A percentile compares a stretch with the other conserved stretches of the same genome.
Conservation (phyloP, 305 asterid genomes). For the Euphrasia arctica region DNA sequence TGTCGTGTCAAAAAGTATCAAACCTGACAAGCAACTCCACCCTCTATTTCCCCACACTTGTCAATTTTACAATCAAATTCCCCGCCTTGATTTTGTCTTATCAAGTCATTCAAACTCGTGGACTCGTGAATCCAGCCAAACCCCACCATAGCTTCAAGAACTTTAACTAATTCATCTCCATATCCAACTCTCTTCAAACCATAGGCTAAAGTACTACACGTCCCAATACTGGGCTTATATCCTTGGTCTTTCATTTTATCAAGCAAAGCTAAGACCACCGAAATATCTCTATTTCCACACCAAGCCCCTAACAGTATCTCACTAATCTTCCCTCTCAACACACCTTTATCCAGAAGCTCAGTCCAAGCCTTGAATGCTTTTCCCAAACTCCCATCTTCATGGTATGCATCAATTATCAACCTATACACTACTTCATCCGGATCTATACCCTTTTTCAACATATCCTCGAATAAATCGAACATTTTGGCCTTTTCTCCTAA, state of each 20-base stretch:
- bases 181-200: conserved; percentile 63
- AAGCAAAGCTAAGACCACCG: conserved; percentile 46
- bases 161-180: conserved; percentile 41
- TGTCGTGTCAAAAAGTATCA: conserved; percentile 27
- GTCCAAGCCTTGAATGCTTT: conserved; percentile 58
- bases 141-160: conserved; percentile 49
- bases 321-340: conserved; percentile 49
- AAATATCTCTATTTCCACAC: conserved; percentile 48
- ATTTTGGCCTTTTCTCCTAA: conserved; percentile 56
- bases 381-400: conserved; percentile 51
- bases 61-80: conserved; percentile 28
- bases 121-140: conserved; percentile 63
- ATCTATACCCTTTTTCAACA: conserved; percentile 60
- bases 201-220: conserved; percentile 56
- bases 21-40: conserved; percentile 45
- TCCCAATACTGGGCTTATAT: conserved; percentile 51
- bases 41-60: conserved; percentile 31
- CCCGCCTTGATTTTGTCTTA: conserved; percentile 34
- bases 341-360: conserved; percentile 58
- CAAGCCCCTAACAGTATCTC: conserved; percentile 46
- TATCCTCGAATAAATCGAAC: conserved; percentile 53
- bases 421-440: conserved; percentile 67
- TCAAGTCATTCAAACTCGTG: conserved; percentile 42
- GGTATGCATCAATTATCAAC: conserved; percentile 51
- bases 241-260: conserved; percentile 57